Percentiles rank a stretch among this genome's conserved stretches.
Conservation (phyloP, 2,329 filamentous ascomycete genomes). For the Amauroascus niger region DNA sequence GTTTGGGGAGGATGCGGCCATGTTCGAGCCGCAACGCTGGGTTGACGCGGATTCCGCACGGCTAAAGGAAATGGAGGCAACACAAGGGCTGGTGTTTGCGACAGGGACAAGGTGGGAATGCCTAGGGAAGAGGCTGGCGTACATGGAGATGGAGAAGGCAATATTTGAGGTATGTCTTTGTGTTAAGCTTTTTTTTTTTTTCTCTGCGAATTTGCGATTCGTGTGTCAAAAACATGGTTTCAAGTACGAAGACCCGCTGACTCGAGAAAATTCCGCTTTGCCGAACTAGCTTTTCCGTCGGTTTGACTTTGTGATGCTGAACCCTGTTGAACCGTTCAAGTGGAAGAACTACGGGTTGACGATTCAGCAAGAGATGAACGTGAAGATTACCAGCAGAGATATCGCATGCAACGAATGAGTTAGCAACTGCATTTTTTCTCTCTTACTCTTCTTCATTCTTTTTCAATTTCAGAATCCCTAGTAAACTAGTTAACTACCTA, state of each 20-base stretch:
- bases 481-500: too few species aligned
- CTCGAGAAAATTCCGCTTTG: neutral
- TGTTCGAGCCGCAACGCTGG: constrained; percentile 45
- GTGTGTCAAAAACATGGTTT: neutral
- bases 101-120: constrained; percentile 5
- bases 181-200: neutral
- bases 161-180: constrained; percentile 6
- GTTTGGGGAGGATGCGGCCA: constrained; percentile 28
- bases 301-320: constrained; percentile 3
- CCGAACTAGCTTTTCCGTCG: constrained; percentile 2
- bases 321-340: constrained; percentile 1
- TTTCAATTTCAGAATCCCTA: neutral
- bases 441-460: too few species aligned
- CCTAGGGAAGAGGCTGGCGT: constrained; percentile 6
- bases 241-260: neutral
- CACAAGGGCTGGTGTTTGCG: constrained; percentile 6
- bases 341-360: constrained; percentile 1
- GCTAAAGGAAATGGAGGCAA: constrained; percentile 5
- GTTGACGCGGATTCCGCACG: constrained; percentile 20
- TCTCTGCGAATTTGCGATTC: neutral
- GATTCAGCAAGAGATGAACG: neutral
- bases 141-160: constrained; percentile 7
- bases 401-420: neutral
- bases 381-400: neutral
- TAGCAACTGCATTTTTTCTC: too few species aligned